phyloP scores from a whole-genome alignment of 208 protist species.

The Leptomonas pyrrhocoris region DNA sequence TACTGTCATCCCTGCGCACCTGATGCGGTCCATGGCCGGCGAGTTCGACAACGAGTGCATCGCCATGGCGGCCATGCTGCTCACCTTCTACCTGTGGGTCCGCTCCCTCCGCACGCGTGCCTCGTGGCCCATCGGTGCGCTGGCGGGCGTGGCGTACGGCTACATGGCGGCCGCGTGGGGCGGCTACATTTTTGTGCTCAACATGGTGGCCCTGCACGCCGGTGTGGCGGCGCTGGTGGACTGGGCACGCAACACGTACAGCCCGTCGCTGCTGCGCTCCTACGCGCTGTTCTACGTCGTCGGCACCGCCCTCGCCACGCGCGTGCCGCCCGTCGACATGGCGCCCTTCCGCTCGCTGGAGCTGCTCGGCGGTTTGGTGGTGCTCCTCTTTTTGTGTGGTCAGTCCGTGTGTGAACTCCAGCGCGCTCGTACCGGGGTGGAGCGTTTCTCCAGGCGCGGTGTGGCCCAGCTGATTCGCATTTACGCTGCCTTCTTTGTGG shows the following conservation, averaged over 20 bases:
- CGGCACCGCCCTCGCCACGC: constrained; percentile 94
- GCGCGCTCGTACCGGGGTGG: constrained; percentile 20
- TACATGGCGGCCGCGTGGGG: constrained; percentile 97
- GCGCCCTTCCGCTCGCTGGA: constrained; percentile 94
- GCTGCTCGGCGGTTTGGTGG: constrained; percentile 93
- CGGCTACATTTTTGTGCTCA: constrained; percentile 98
- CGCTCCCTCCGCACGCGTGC: constrained; percentile 46
- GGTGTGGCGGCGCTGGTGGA: constrained; percentile 85
- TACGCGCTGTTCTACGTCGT: constrained; percentile 96
- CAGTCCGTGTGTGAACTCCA: constrained; percentile 33
- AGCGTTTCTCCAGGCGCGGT: constrained; percentile 26
- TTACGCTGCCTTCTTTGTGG: constrained; percentile 31
- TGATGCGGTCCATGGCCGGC: constrained; percentile 98
- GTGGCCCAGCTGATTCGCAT: constrained; percentile 41
- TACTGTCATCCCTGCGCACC: constrained; percentile 87
- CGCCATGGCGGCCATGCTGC: constrained; percentile 96
- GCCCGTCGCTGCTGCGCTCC: constrained; percentile 86
- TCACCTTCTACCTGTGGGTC: constrained; percentile 95
- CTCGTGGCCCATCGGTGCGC: constrained; percentile 56
- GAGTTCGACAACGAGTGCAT: constrained; percentile 99
- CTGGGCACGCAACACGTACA: constrained; percentile 78
- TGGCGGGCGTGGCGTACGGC: constrained; percentile 78
- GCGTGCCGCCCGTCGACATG: constrained; percentile 95
- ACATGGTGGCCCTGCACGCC: constrained; percentile 96
- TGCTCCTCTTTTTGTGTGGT: constrained; percentile 68